Base-by-base conservation (phyloP, 2,329 filamentous ascomycete species). In the Aurifilum marmelostoma region DNA sequence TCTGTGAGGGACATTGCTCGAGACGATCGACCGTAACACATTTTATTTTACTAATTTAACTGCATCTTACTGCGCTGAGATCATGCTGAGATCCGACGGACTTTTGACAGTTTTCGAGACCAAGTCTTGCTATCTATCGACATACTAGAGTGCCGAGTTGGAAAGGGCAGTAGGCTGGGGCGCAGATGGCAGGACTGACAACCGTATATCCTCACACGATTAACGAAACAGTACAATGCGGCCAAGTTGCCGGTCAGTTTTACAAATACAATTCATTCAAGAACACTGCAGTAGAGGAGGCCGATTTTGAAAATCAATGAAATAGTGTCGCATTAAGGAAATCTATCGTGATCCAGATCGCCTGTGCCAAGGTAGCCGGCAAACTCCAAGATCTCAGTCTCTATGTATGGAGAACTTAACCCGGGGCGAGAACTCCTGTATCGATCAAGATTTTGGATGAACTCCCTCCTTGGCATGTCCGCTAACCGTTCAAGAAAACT, bases 281-380 rank as follows among this genome's bases (percentile, higher is more conserved):
- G 5, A 37, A 16, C n/a, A 43, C n/a, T 27, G 34, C 34, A 1
- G 11, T 43, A n/a, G 21, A 24, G 14, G 37, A 14, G 4, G 34
- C 4, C 8, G 34, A 34, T 4, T 34, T 34, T 27, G n/a, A 7
- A 29, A 16, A 16, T 70, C 43, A 63, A 65, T 67, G 41, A 71
- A 67, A 56, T 64, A 32, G 41, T 43, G 37, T 70, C 43, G n/a
- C 64, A 69, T 71, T 69, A 71, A 69, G 67, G 67, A 69, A 69
- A 71, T 71, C 69, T 71, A 71, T 71, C 67, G 50, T 67, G 65
- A 69, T 71, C 69, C 69, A 71, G 69, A 69, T 71, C 47, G 69
- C 67, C 69, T 69, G 67, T 67, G 61, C 69, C 67, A 71, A 71
- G 65, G 69, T 65, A 69, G 65, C 69, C 69, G 67, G 69, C 65